A percentile compares a stretch with the other conserved stretches of the same genome.
Conservation (phyloP, 1,284 basidiomycete genomes). For the Irpex rosettiformis region DNA sequence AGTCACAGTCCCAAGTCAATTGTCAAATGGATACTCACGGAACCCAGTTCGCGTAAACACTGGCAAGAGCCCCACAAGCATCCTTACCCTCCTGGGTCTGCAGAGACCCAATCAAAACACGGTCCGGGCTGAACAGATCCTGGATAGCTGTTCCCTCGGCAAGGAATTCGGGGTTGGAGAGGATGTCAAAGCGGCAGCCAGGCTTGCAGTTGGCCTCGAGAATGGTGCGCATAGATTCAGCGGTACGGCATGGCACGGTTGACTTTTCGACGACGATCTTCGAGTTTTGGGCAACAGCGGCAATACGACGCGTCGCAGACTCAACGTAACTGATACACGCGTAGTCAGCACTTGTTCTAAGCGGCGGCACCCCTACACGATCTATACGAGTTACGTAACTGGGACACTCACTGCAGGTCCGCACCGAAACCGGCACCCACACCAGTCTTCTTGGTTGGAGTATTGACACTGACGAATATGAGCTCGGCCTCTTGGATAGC, state of each 20-base stretch:
- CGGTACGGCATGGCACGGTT: slow-evolving; percentile 97
- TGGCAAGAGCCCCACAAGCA: slow-evolving; percentile 75
- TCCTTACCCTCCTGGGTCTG: slow-evolving; percentile 81
- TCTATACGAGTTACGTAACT: background rate
- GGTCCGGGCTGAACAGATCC: slow-evolving; percentile 89
- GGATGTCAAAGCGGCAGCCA: slow-evolving; percentile 92
- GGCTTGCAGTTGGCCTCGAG: slow-evolving; percentile 96
- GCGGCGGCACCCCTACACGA: background rate
- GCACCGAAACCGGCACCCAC: slow-evolving; percentile 97
- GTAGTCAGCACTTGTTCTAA: slow-evolving; percentile 2
- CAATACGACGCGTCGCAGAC: slow-evolving; percentile 93
- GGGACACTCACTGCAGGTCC: slow-evolving; percentile 80
- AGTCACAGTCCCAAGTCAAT: background rate
- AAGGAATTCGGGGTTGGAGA: slow-evolving; percentile 99
- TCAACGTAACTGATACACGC: slow-evolving; percentile 81
- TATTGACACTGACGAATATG: slow-evolving; percentile 91
- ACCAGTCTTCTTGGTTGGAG: slow-evolving; percentile 97
- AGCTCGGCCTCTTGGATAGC: slow-evolving; percentile 91
- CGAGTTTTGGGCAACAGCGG: slow-evolving; percentile 82
- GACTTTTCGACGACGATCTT: slow-evolving; percentile 99
- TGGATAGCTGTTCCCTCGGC: slow-evolving; percentile 95
- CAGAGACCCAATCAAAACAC: slow-evolving; percentile 95
- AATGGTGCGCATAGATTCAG: slow-evolving; percentile 98
- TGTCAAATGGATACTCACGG: slow-evolving; percentile 49
- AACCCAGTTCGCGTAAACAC: slow-evolving; percentile 96